phyloP scores from a whole-genome alignment of 192 early-diverging fungal species.

The Geranomyces michiganensis region DNA sequence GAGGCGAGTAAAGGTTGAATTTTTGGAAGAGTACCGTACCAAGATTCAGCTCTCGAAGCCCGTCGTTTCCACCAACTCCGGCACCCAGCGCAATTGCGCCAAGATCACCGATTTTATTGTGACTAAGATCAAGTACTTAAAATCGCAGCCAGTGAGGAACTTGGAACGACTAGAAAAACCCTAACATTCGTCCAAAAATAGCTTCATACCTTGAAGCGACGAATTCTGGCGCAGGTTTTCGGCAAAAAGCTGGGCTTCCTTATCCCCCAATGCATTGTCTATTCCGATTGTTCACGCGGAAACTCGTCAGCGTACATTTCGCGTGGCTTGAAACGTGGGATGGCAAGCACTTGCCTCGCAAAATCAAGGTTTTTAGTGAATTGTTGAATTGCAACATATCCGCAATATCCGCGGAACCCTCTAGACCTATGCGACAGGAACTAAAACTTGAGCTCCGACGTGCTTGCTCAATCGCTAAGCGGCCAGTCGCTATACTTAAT shows the following conservation, averaged over 20 bases:
- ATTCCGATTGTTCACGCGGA: not conserved
- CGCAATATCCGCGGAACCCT: conserved; percentile 43
- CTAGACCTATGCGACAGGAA: conserved; percentile 6
- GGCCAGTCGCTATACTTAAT: conserved; percentile 38
- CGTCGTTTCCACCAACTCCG: conserved; percentile 48
- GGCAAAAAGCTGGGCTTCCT: conserved; percentile 48
- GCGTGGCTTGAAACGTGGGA: not conserved
- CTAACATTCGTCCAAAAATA: not conserved
- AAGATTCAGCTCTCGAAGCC: conserved; percentile 52
- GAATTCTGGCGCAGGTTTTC: conserved; percentile 55
- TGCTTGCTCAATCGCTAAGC: not conserved
- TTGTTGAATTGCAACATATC: conserved; percentile 55
- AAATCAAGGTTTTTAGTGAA: conserved; percentile 46
- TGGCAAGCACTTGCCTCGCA: conserved; percentile 35
- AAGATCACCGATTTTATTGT: conserved; percentile 56
- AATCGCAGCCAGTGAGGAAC: not conserved
- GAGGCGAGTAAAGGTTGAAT: too few species aligned
- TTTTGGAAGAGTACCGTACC: conserved; percentile 30
- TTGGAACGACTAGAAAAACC: not conserved
- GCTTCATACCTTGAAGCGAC: conserved; percentile 40
- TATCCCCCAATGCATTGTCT: conserved; percentile 54
- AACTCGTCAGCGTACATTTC: not conserved
- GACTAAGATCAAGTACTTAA: conserved; percentile 51
- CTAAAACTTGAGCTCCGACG: not conserved
- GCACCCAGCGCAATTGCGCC: conserved; percentile 54